Evolutionary conservation across 1,284 basidiomycete species (phyloP).

Genomic region (Fomitopsis pinicola): DNA sequence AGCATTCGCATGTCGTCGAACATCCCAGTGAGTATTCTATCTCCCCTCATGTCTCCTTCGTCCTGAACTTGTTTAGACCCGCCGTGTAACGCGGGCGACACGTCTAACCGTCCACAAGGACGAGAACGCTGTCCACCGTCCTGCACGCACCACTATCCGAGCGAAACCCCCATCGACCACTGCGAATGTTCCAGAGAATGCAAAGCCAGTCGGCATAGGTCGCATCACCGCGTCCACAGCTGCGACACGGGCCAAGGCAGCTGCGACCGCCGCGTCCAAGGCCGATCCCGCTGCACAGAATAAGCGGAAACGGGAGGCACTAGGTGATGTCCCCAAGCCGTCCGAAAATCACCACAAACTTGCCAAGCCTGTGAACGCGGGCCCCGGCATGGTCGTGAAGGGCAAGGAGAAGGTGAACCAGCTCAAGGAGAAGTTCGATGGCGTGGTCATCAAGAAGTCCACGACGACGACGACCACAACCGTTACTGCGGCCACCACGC

Average conservation of each 20-base stretch:
- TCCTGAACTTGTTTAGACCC: constrained; percentile 35
- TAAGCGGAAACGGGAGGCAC: constrained; percentile 73
- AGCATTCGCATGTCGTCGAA: constrained; percentile 29
- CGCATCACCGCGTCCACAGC: constrained; percentile 32
- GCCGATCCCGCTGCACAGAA: constrained; percentile 38
- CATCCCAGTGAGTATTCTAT: constrained; percentile 27
- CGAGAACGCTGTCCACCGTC: constrained; percentile 54
- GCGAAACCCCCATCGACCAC: constrained; percentile 47
- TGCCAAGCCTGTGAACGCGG: constrained; percentile 27
- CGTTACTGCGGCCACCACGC: constrained; percentile 10
- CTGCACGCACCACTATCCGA: constrained; percentile 49
- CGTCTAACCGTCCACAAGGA: constrained; percentile 50
- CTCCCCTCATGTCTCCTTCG: neutral
- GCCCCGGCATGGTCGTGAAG: constrained; percentile 30
- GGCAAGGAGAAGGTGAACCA: constrained; percentile 35
- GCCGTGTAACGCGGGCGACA: constrained; percentile 53
- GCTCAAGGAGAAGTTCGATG: constrained; percentile 48
- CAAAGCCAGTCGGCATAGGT: constrained; percentile 23
- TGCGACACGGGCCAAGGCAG: constrained; percentile 33
- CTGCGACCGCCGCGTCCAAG: constrained; percentile 30
- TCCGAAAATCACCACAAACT: constrained; percentile 35
- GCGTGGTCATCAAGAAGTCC: constrained; percentile 48
- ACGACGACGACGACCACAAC: constrained; percentile 30
- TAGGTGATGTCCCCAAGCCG: constrained; percentile 60
- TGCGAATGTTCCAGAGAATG: constrained; percentile 33